These are phyloP conservation scores for Diaporthe capsici DNA, from an alignment of 2,329 filamentous ascomycete genomes.

Conservation along the genomic window DNA sequence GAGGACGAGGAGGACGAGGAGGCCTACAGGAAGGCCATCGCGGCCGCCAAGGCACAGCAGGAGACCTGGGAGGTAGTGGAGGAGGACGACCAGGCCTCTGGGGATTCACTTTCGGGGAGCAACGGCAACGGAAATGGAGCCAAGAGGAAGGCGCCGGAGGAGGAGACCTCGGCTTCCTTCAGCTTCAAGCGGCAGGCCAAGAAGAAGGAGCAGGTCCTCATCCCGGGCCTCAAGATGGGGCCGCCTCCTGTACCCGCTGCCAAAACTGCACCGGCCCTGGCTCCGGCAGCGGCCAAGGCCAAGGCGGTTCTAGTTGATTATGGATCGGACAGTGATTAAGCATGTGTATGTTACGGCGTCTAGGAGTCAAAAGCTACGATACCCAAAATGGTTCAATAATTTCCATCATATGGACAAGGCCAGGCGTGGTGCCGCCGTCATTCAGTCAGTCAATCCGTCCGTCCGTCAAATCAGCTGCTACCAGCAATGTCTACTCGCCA, in stretches of 20 bases:
- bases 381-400: conserved; percentile 24
- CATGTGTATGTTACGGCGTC: conserved; percentile 8
- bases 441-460: too few species aligned
- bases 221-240: conserved; percentile 92
- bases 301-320: conserved; percentile 35
- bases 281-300: background rate
- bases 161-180: conserved; percentile 62
- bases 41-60: conserved; percentile 68
- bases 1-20: conserved; percentile 85
- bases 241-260: conserved; percentile 47
- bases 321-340: conserved; percentile 34
- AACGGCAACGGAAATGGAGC: conserved; percentile 47
- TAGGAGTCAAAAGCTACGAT: conserved; percentile 32
- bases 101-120: conserved; percentile 43
- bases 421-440: too few species aligned
- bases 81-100: conserved; percentile 46
- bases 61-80: conserved; percentile 62
- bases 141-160: conserved; percentile 52
- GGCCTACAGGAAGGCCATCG: conserved; percentile 83
- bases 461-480: background rate
- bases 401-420: background rate
- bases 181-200: conserved; percentile 84
- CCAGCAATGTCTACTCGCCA: background rate
- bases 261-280: conserved; percentile 61
- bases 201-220: conserved; percentile 84